Base-by-base conservation (phyloP, 768 basidiomycete genomes). In the Mycena filopes region DNA sequence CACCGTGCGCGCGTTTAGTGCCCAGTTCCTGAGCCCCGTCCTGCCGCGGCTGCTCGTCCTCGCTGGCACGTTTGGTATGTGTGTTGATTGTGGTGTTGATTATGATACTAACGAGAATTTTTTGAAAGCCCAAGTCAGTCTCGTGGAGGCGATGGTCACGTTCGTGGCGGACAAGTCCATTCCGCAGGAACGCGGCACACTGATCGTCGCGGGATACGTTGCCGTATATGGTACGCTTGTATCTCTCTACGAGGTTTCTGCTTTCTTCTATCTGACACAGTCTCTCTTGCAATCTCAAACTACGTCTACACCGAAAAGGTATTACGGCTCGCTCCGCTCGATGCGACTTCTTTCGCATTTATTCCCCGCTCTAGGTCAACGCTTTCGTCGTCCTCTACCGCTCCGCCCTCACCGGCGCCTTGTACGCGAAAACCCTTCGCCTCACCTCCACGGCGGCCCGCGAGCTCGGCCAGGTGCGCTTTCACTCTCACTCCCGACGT, bases 321-420 rank as follows among this genome's bases (percentile, higher is more conserved):
- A 10, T 36, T n/a, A n/a, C n/a, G n/a, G n/a, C n/a, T n/a, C n/a
- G n/a, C n/a, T n/a, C n/a, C n/a, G n/a, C n/a, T n/a, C n/a, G n/a
- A n/a, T n/a, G n/a, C n/a, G n/a, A n/a, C n/a, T n/a, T n/a, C n/a
- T n/a, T n/a, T n/a, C n/a, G n/a, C n/a, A n/a, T n/a, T n/a, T n/a
- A n/a, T n/a, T n/a, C n/a, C n/a, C n/a, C n/a, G n/a, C n/a, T n/a
- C 36, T 36, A 61, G 51, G 21, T 58, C 51, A 54, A 59, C 45
- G 57, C 50, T 26, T 65, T 65, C 23, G 40, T 65, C 50, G 57
- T 65, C 7, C 63, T 65, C 25, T 65, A 65, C 28, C 56, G 63
- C n/a, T 65, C 63, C 13, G 63, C 56, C 9, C 57, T 65, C 63
- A 59, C 63, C 18, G 63, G 63, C 45, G 36, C 56, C 15, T 33